These are phyloP conservation scores for Backusella psychrophila DNA, from an alignment of 192 early-diverging fungal species.

Conservation along the genomic window DNA sequence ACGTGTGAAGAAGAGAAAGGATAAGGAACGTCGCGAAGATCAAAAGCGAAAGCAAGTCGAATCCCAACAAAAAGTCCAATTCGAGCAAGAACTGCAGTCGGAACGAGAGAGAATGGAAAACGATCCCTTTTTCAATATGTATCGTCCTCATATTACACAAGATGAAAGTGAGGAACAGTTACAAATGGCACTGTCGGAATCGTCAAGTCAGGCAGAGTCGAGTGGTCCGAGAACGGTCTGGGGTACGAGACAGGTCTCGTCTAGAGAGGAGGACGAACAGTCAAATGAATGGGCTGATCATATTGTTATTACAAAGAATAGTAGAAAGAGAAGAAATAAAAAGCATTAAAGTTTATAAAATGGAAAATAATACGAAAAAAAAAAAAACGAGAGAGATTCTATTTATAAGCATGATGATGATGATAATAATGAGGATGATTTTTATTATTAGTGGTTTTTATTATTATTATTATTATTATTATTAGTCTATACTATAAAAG, in stretches of 20 bases:
- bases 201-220: neutral
- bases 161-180: conserved; percentile 23
- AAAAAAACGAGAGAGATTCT: neutral
- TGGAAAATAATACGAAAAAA: too few species aligned
- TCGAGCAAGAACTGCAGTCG: neutral
- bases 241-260: conserved; percentile 17
- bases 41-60: neutral
- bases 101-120: neutral
- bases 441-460: neutral
- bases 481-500: neutral
- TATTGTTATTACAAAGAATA: conserved; percentile 17
- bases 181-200: conserved; percentile 11
- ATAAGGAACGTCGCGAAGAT: conserved; percentile 20
- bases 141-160: conserved; percentile 16
- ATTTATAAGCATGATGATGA: neutral
- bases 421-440: neutral
- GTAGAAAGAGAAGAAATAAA: conserved; percentile 21
- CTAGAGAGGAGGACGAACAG: neutral
- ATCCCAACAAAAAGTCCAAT: conserved; percentile 13
- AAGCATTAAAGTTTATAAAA: conserved; percentile 9
- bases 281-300: conserved; percentile 25
- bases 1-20: conserved; percentile 19
- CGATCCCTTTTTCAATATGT: conserved; percentile 28
- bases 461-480: neutral
- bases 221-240: conserved; percentile 19